Percentiles rank a stretch among this genome's conserved stretches.
phyloP scores from a whole-genome alignment of 257 asterid species.

The Gentiana macrophylla region DNA sequence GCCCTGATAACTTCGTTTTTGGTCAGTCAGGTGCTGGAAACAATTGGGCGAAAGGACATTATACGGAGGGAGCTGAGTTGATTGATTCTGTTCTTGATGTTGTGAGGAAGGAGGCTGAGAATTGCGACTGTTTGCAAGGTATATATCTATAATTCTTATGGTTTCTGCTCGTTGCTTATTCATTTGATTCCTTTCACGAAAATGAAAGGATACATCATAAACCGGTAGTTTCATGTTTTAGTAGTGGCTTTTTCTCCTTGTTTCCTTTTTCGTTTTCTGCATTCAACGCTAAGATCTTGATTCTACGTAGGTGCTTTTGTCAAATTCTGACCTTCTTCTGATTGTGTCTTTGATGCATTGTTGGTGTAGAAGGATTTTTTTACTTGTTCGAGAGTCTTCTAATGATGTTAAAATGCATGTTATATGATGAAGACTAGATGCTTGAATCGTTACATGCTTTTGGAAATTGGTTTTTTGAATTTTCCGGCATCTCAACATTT shows the following conservation, averaged over 20 bases:
- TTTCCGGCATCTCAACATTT: too few species aligned
- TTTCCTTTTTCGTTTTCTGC: neutral
- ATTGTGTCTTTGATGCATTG: neutral
- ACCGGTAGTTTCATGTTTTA: neutral
- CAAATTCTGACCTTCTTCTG: neutral
- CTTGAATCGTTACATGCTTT: too few species aligned
- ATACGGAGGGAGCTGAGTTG: constrained; percentile 1
- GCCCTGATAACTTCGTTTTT: constrained; percentile 2
- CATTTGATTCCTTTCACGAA: too few species aligned
- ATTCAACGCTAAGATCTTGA: neutral
- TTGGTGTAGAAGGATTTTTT: neutral
- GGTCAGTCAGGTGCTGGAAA: constrained; percentile 4
- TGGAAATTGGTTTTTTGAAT: too few species aligned
- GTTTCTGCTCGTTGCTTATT: neutral
- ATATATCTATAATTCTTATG: neutral
- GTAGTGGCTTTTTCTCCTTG: neutral
- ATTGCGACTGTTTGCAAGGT: constrained; percentile 2
- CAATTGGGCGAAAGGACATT: constrained; percentile 3
- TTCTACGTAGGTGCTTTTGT: neutral
- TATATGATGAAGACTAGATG: too few species aligned
- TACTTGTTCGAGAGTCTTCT: neutral
- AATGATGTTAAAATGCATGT: neutral
- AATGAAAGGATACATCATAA: neutral
- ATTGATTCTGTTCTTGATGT: constrained; percentile 2
- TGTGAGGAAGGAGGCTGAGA: constrained; percentile 3